These are phyloP conservation scores for Gastrolobium villosum DNA, from an alignment of 306 rosid species.

Conservation along the genomic window DNA sequence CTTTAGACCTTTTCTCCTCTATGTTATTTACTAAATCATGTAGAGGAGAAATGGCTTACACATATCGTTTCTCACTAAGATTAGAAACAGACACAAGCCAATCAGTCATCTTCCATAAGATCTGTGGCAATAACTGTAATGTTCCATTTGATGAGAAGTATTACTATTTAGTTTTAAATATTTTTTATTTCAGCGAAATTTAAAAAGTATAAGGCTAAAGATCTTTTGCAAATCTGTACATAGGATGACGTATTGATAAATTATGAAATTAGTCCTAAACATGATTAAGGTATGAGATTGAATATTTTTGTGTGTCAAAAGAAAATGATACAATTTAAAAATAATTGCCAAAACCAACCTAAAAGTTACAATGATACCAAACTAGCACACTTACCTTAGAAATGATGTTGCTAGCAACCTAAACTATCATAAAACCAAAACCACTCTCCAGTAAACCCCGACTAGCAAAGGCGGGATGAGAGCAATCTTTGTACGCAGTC, in stretches of 20 bases:
- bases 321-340: slow-evolving; percentile 4
- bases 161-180: not conserved
- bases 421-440: slow-evolving; percentile 4
- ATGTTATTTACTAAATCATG: slow-evolving; percentile 20
- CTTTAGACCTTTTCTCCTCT: slow-evolving; percentile 27
- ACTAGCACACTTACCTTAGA: slow-evolving; percentile 31
- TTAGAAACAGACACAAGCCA: slow-evolving; percentile 25
- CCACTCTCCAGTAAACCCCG: no score
- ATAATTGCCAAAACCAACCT: slow-evolving; percentile 7
- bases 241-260: slow-evolving; percentile 17
- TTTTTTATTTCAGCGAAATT: not conserved
- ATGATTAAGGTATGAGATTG: slow-evolving; percentile 35
- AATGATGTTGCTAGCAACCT: slow-evolving; percentile 38
- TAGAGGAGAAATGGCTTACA: slow-evolving; percentile 30
- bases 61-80: slow-evolving; percentile 28
- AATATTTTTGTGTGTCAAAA: slow-evolving; percentile 33
- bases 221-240: slow-evolving; percentile 22
- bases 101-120: slow-evolving; percentile 33
- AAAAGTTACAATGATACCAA: slow-evolving; percentile 41
- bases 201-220: not conserved
- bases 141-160: slow-evolving; percentile 1
- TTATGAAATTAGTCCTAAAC: slow-evolving; percentile 15
- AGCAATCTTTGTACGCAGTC: no score
- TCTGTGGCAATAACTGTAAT: slow-evolving; percentile 18
- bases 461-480: no score